Evolutionary conservation across 208 protist species (phyloP).

Genomic region (Naegleria lovaniensis): DNA sequence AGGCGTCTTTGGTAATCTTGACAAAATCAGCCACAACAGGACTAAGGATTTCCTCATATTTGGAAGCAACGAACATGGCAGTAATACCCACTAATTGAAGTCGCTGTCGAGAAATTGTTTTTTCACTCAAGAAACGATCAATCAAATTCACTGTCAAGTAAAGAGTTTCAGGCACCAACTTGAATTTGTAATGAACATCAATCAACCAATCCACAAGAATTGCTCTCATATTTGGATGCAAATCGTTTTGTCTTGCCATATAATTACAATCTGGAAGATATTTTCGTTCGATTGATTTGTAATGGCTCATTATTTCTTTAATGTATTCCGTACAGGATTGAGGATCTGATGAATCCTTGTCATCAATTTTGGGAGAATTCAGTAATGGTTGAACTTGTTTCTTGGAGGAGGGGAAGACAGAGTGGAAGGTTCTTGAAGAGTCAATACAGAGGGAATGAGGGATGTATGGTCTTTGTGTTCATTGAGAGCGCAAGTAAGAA

Average conservation of each 20-base stretch:
- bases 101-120: slow-evolving; percentile 28
- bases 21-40: slow-evolving; percentile 83
- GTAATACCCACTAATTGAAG: slow-evolving; percentile 77
- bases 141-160: slow-evolving; percentile 91
- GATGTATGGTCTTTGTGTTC: too few relatives aligned
- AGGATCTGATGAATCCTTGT: too few relatives aligned
- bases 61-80: slow-evolving; percentile 70
- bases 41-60: slow-evolving; percentile 88
- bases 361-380: too few relatives aligned
- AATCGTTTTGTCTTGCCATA: slow-evolving; percentile 36
- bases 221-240: slow-evolving; percentile 81
- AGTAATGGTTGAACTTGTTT: too few relatives aligned
- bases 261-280: slow-evolving; percentile 43
- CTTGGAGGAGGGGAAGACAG: too few relatives aligned
- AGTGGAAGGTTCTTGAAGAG: too few relatives aligned
- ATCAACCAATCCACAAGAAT: slow-evolving; percentile 95
- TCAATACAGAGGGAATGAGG: too few relatives aligned
- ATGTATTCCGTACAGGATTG: background rate
- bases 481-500: too few relatives aligned
- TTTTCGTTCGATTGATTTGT: background rate
- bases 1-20: slow-evolving; percentile 84
- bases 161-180: slow-evolving; percentile 86
- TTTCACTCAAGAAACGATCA: slow-evolving; percentile 73
- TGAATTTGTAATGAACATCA: slow-evolving; percentile 88
- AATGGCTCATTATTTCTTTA: background rate